Percentiles rank a stretch among this genome's conserved stretches.
Evolutionary conservation across 208 protist species (phyloP).

Genomic region (Acanthamoeba royreba): DNA sequence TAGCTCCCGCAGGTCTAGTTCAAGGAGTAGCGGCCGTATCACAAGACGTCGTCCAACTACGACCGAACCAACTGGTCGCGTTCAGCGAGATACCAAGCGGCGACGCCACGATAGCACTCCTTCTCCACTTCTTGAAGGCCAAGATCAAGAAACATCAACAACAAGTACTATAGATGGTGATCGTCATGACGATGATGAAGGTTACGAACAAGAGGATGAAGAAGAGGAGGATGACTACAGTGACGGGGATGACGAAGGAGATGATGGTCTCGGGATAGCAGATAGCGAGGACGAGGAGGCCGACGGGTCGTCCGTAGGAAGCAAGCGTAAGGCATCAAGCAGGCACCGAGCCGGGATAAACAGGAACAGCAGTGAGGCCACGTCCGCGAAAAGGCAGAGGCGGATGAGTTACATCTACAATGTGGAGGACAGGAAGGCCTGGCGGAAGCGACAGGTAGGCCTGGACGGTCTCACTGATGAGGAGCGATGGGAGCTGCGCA

Average conservation of each 20-base stretch:
- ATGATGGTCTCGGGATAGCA: not conserved
- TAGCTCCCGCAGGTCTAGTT: not conserved
- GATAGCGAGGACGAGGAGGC: not conserved
- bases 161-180: not conserved
- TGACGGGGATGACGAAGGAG: not conserved
- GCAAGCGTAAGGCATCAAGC: not conserved
- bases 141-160: not conserved
- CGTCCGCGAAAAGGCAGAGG: not conserved
- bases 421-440: not conserved
- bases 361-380: not conserved
- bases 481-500: not conserved
- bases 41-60: not conserved
- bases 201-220: not conserved
- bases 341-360: no score
- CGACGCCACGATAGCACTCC: no score
- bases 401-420: not conserved
- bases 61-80: not conserved
- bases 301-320: not conserved
- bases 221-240: not conserved
- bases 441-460: not conserved
- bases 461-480: not conserved
- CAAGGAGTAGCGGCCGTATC: not conserved
- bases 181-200: not conserved
- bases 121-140: not conserved
- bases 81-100: not conserved